Base-by-base conservation (phyloP, 306 rosid species). In the Fragaria nilgerrensis region DNA sequence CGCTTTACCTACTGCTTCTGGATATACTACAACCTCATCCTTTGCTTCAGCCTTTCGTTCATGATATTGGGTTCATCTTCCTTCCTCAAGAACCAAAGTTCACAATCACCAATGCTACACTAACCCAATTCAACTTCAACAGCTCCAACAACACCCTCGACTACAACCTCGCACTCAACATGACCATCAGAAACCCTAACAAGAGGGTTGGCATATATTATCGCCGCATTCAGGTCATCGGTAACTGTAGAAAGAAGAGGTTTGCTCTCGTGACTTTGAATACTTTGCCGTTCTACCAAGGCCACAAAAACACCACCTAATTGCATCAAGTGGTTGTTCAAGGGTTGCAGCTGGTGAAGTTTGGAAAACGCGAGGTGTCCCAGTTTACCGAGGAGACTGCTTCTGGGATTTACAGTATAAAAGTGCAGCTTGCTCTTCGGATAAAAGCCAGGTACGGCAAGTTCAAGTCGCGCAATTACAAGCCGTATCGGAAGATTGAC, bases 161-260 rank as follows among this genome's bases (percentile, higher is more conserved):
- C 73, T 81, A 77, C 75, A 73, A 74, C 27, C 70, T 69, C n/a
- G 17, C 52, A 9, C 55, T 73, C 70, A 77, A 73, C 84, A 3
- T 84, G 76, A 78, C 90, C 45, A 16, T 85, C 6, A 87, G 90
- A 4, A 92, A 92, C 82, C 89, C 96, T 0, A 92, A 90, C 84
- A 86, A 73, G 50, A 82, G 71, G 61, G 76, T 90, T 0, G 96
- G 91, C 1, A 32, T 87, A 36, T 88, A 90, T 75, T 90, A 84
- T 72, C 91, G 85, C 55, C 27, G 5, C 63, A 80, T 92, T 82
- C 87, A 84, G 62, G 91, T 87, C 19, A 55, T 75, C 0, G 81
- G 87, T 0, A 2, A 76, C 62, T 88, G 70, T 66, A 77, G 79
- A n/a, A 87, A 83, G 37, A 81, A 47, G 7, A 58, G 86, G 67